phyloP scores from a whole-genome alignment of 2,329 filamentous ascomycete species.

The Neocatenulostroma microsporum region DNA sequence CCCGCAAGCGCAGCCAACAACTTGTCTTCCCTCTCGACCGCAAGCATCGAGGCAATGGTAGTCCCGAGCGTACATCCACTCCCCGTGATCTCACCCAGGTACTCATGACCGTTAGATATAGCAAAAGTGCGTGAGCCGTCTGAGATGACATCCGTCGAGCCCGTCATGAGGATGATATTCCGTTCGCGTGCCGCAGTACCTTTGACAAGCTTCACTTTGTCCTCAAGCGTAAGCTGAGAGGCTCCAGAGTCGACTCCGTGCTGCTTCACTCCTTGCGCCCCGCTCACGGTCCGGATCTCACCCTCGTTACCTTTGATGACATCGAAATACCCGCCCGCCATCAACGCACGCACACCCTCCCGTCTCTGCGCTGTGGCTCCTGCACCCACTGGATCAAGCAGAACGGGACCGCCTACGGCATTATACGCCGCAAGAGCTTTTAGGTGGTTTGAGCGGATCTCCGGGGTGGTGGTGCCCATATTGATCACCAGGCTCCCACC shows the following conservation, averaged over 20 bases:
- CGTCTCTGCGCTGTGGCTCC: slow-evolving; percentile 72
- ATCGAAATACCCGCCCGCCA: slow-evolving; percentile 68
- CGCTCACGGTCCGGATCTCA: slow-evolving; percentile 69
- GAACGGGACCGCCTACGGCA: slow-evolving; percentile 60
- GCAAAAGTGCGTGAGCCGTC: slow-evolving; percentile 62
- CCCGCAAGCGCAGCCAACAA: slow-evolving; percentile 65
- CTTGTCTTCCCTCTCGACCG: slow-evolving; percentile 55
- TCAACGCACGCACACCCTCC: slow-evolving; percentile 60
- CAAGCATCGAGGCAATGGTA: slow-evolving; percentile 66
- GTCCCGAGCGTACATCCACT: slow-evolving; percentile 78
- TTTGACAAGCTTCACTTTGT: slow-evolving; percentile 56
- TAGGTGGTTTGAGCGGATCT: slow-evolving; percentile 62
- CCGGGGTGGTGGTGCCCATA: slow-evolving; percentile 83
- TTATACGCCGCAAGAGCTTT: slow-evolving; percentile 79
- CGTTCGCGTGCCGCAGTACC: slow-evolving; percentile 60
- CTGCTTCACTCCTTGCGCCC: slow-evolving; percentile 51
- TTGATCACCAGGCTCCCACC: slow-evolving; percentile 80
- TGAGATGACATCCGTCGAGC: slow-evolving; percentile 65
- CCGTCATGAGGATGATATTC: slow-evolving; percentile 75
- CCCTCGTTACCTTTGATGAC: slow-evolving; percentile 92
- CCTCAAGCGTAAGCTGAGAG: slow-evolving; percentile 45
- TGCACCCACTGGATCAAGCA: slow-evolving; percentile 86
- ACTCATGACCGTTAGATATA: slow-evolving; percentile 68
- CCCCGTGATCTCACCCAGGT: slow-evolving; percentile 64
- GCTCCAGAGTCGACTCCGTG: slow-evolving; percentile 74